A percentile compares a stretch with the other conserved stretches of the same genome.
phyloP scores from a whole-genome alignment of 345 rosid genomes.

The Heritiera littoralis region DNA sequence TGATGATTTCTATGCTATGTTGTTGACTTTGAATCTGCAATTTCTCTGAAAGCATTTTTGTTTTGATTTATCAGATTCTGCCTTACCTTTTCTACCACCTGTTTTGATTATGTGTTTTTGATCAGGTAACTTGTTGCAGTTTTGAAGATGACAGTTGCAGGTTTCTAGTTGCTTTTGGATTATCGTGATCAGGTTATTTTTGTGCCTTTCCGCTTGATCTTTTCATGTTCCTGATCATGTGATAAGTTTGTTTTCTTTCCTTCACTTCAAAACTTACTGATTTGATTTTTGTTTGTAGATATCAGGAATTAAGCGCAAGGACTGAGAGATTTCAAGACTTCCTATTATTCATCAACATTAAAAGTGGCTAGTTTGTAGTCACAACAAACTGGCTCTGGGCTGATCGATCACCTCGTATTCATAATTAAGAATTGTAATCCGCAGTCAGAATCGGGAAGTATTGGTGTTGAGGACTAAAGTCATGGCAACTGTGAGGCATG shows the following conservation, averaged over 20 bases:
- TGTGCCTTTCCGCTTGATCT: conserved; percentile 19
- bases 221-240: conserved; percentile 10
- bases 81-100: not conserved
- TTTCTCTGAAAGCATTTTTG: conserved; percentile 6
- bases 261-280: conserved; percentile 15
- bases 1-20: not conserved
- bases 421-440: conserved; percentile 2
- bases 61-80: conserved; percentile 8
- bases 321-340: conserved; percentile 14
- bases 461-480: conserved; percentile 29
- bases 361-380: conserved; percentile 17
- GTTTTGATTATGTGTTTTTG: not conserved
- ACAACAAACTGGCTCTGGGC: conserved; percentile 5
- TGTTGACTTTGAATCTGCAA: not conserved
- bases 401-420: not conserved
- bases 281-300: conserved; percentile 18
- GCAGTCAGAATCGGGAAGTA: conserved; percentile 20
- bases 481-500: conserved; percentile 50
- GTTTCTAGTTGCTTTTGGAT: conserved; percentile 11
- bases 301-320: conserved; percentile 24
- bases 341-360: not conserved
- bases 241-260: conserved; percentile 14
- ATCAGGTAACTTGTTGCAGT: conserved; percentile 28
- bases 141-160: conserved; percentile 21
- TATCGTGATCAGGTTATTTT: conserved; percentile 47